Base-by-base conservation (phyloP, 2,329 filamentous ascomycete species). In the Sporothrix humicola region DNA sequence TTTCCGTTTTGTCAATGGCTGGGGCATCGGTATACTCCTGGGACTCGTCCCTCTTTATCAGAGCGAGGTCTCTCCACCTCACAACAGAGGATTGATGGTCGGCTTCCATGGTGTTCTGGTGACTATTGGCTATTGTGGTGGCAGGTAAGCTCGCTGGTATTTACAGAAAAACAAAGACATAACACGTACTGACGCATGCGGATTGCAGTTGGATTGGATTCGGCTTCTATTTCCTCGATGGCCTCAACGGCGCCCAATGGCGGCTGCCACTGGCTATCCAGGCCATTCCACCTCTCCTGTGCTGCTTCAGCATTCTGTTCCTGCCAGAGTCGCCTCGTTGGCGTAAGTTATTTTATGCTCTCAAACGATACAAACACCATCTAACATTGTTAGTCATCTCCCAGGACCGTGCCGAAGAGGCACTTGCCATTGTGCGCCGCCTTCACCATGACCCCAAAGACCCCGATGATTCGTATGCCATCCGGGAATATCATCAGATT, bases 391-490 rank as follows among this genome's bases (percentile, higher is more conserved):
- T 4, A 66, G 76, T 78, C 20, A 76, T 79, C 70, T 74, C 66
- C 68, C 77, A 78, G 65, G 77, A 78, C 50, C 73, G 76, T 9
- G 69, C 75, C 37, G 76, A 77, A 23, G 77, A 79, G 50, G 78
- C 78, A 1, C 71, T 75, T 59, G 61, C 70, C 2, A 74, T 78
- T 31, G 75, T 79, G 10, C 72, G 78, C 74, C 75, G 75, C 72
- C 77, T 78, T 72, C 78, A 85, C 74, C 85, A 85, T 17, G 87
- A 88, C 76, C 87, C 86, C 1, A 83, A 88, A 82, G 75, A 82
- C 23, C 42, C 37, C 37, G 44, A 71, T 15, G 44, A 63, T 54
- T 13, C 20, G 13, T 71, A 61, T 37, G 69, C 56, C 23, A 20
- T 52, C 13, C 56, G 56, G 44, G 69, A 71, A 42, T 71, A 31